phyloP scores from a whole-genome alignment of 2,329 filamentous ascomycete genomes.

The Talaromyces sp. region DNA sequence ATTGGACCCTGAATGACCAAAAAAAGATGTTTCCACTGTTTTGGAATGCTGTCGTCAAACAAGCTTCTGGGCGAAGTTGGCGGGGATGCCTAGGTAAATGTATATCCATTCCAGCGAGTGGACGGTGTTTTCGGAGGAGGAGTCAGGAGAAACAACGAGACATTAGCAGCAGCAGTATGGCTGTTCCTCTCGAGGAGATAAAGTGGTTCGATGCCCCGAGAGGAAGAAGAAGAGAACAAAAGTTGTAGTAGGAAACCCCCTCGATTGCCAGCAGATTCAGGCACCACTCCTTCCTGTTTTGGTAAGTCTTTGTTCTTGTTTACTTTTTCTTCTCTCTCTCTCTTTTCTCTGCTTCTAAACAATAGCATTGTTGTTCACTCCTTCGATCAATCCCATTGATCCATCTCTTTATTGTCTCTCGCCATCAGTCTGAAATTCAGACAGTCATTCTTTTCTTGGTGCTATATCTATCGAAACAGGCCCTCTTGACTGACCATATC shows the following conservation, averaged over 20 bases:
- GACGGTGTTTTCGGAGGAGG: neutral
- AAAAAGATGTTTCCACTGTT: neutral
- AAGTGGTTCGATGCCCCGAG: neutral
- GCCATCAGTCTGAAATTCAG: neutral
- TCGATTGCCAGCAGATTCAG: neutral
- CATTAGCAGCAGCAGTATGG: neutral
- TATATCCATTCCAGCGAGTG: slow-evolving; percentile 9
- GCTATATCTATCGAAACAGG: neutral
- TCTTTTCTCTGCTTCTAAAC: neutral
- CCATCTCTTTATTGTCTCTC: neutral
- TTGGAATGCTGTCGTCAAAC: slow-evolving; percentile 7
- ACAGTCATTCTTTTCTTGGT: neutral
- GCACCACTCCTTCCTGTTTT: slow-evolving; percentile 3
- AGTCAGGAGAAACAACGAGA: neutral
- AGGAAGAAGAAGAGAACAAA: neutral
- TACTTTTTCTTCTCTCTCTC: neutral
- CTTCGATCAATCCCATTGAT: neutral
- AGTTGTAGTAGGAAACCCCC: neutral
- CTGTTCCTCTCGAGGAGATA: neutral
- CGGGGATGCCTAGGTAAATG: slow-evolving; percentile 3
- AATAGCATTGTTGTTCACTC: neutral
- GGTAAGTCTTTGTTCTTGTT: neutral
- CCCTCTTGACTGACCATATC: neutral
- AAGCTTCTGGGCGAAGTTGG: slow-evolving; percentile 8
- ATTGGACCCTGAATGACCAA: neutral